Evolutionary conservation across 202 grass and related monocot species (phyloP).

Genomic region (Dendrocalamus latiflorus): DNA sequence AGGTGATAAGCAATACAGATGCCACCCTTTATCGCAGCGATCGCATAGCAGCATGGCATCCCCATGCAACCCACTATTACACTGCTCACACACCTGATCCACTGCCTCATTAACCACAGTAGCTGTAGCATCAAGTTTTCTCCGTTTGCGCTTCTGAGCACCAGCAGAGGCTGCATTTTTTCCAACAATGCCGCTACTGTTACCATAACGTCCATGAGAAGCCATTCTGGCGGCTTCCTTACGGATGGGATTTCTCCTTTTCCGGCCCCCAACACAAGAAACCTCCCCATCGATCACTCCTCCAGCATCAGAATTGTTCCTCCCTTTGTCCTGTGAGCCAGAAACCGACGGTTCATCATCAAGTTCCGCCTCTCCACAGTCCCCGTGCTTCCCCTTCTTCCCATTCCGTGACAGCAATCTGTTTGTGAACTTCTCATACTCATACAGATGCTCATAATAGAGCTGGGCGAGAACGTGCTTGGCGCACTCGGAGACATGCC

Average conservation of each 20-base stretch:
- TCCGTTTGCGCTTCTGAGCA: constrained; percentile 31
- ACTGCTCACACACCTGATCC: constrained; percentile 93
- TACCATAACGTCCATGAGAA: not conserved
- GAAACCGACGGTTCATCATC: constrained; percentile 16
- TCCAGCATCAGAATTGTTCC: not conserved
- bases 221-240: not conserved
- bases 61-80: constrained; percentile 77
- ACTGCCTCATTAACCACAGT: constrained; percentile 27
- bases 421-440: constrained; percentile 64
- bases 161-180: not conserved
- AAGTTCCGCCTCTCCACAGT: not conserved
- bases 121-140: not conserved
- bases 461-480: constrained; percentile 86
- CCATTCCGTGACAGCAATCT: not conserved
- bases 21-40: constrained; percentile 87
- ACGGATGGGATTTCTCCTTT: not conserved
- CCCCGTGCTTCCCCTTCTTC: constrained; percentile 1
- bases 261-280: not conserved
- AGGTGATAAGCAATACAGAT: constrained; percentile 76
- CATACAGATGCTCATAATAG: constrained; percentile 79
- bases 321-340: not conserved
- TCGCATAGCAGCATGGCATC: constrained; percentile 89
- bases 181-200: not conserved
- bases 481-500: constrained; percentile 62
- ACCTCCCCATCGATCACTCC: not conserved